Evolutionary conservation across 257 asterid species (phyloP).

Genomic region (Anisodus tanguticus): DNA sequence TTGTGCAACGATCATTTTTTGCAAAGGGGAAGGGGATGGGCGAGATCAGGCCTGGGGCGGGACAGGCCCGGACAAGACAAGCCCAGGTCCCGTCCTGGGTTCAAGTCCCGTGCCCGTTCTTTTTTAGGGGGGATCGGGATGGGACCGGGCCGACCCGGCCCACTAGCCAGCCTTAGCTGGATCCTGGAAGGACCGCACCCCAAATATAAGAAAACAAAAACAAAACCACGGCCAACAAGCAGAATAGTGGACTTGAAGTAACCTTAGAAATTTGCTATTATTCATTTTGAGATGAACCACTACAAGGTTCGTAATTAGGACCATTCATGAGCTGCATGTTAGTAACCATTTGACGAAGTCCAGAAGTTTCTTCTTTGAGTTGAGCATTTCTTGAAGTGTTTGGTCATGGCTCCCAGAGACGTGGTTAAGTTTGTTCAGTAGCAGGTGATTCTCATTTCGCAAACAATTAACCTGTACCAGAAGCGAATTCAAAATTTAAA

Average conservation of each 20-base stretch:
- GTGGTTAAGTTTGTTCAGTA: conserved; percentile 31
- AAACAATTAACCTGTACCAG: conserved; percentile 62
- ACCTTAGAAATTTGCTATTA: conserved; percentile 1
- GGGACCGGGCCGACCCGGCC: no score
- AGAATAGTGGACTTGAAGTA: background rate
- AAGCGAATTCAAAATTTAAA: background rate
- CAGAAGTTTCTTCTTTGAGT: conserved; percentile 36
- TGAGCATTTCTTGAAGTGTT: conserved; percentile 33
- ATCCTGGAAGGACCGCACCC: no score
- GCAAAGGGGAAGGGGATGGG: no score
- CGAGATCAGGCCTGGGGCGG: no score
- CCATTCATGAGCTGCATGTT: conserved; percentile 31
- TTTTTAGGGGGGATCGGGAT: no score
- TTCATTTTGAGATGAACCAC: conserved; percentile 30
- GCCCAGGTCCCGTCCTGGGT: no score
- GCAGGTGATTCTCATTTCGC: conserved; percentile 81
- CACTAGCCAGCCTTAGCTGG: no score
- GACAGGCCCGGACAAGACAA: no score
- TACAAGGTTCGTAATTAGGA: conserved; percentile 22
- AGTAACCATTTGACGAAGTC: conserved; percentile 33
- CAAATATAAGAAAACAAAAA: background rate
- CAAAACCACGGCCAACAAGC: conserved; percentile 12
- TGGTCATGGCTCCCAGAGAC: conserved; percentile 27
- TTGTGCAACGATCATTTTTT: no score
- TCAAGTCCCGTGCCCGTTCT: no score